These are phyloP conservation scores for Backusella tuberculispora DNA, from an alignment of 192 early-diverging fungal species.

Conservation along the genomic window DNA sequence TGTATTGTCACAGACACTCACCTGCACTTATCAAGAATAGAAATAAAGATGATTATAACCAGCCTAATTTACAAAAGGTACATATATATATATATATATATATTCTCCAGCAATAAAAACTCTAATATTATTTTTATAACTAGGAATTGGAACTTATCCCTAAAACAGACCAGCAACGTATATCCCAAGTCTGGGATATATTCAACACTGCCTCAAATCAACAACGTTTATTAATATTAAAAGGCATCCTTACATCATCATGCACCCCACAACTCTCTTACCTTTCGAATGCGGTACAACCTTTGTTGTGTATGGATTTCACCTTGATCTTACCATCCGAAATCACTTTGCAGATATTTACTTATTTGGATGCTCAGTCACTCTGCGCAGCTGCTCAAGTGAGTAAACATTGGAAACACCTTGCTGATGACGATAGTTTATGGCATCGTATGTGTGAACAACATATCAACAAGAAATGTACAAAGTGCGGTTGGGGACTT, in stretches of 20 bases:
- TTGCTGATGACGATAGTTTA: constrained; percentile 90
- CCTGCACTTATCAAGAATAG: constrained; percentile 51
- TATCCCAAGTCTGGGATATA: constrained; percentile 63
- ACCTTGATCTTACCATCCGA: constrained; percentile 74
- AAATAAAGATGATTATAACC: constrained; percentile 46
- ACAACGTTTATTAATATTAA: constrained; percentile 66
- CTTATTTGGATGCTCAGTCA: constrained; percentile 88
- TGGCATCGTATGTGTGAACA: constrained; percentile 98
- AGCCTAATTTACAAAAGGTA: constrained; percentile 49
- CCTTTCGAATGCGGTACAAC: constrained; percentile 68
- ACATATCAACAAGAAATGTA: constrained; percentile 95
- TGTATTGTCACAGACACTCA: constrained; percentile 52
- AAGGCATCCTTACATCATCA: constrained; percentile 76
- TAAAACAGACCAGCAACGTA: constrained; percentile 55
- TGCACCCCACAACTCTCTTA: constrained; percentile 87
- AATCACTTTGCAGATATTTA: constrained; percentile 78
- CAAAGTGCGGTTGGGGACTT: constrained; percentile 95
- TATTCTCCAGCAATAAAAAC: background rate
- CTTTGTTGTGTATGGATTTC: constrained; percentile 79
- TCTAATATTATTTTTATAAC: too few species aligned
- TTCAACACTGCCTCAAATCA: constrained; percentile 62
- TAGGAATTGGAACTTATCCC: constrained; percentile 58
- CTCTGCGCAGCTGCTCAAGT: constrained; percentile 92
- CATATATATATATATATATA: background rate
- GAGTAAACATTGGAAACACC: constrained; percentile 71